Percentiles rank a stretch among this genome's conserved stretches.
Evolutionary conservation across 1,284 basidiomycete species (phyloP).

Genomic region (Trametes versicolor): DNA sequence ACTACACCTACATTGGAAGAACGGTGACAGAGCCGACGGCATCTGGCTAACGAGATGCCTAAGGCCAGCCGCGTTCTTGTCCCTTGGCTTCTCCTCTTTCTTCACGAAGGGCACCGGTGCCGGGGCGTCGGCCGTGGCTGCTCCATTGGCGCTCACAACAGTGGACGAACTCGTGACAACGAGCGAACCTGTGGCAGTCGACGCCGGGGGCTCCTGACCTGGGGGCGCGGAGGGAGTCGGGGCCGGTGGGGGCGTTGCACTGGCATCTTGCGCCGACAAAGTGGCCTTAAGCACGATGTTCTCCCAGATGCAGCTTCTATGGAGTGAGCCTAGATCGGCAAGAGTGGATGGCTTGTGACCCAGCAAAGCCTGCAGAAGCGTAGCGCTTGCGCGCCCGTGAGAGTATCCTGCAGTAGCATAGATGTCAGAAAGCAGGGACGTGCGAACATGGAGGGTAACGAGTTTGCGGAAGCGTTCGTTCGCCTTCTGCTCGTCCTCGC

Average conservation of each 20-base stretch:
- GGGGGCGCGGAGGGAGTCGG: constrained; percentile 11
- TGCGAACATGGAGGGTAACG: constrained; percentile 82
- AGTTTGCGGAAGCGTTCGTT: constrained; percentile 81
- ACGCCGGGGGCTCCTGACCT: not conserved
- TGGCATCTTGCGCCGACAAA: constrained; percentile 63
- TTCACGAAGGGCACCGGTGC: constrained; percentile 23
- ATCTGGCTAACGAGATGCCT: constrained; percentile 86
- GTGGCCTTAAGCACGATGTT: constrained; percentile 80
- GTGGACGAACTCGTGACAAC: not conserved
- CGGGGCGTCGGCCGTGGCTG: constrained; percentile 16
- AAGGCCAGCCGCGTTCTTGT: constrained; percentile 80
- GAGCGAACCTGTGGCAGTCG: constrained; percentile 2
- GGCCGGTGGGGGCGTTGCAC: constrained; percentile 49
- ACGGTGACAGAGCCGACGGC: constrained; percentile 81
- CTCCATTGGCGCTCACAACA: constrained; percentile 16
- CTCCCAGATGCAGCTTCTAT: constrained; percentile 90
- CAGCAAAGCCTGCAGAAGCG: constrained; percentile 82
- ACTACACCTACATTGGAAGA: constrained; percentile 83
- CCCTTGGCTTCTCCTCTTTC: constrained; percentile 56
- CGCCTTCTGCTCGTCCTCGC: constrained; percentile 58
- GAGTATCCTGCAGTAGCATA: constrained; percentile 88
- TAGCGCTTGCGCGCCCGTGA: constrained; percentile 82
- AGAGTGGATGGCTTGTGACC: constrained; percentile 73
- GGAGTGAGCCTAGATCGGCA: constrained; percentile 81
- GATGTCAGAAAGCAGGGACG: constrained; percentile 89